Evolutionary conservation across 176 grass and related monocot genomes (phyloP), one percentile per base, ranked within the genome.

Genomic region (Oryza brachyantha): DNA sequence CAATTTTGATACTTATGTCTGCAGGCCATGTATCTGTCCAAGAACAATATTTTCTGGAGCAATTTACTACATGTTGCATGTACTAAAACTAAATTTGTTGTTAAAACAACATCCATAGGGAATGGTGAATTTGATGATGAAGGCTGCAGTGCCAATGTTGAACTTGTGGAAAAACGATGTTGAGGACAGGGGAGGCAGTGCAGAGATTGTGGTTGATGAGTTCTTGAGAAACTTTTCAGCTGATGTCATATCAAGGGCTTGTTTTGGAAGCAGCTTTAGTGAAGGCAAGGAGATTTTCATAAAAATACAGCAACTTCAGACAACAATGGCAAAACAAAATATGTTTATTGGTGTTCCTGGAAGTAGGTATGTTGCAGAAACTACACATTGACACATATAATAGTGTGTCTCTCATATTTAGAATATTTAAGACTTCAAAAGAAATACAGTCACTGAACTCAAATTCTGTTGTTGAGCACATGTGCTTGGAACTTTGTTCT

Each of bases 201-300:
- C 50, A 37, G 94, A 97, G 76, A 86, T 97, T 48, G 64, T 93
- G 67, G 78, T 97, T 16, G 83, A 93, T 85, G 84, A 82, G 29
- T 84, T 83, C 61, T 80, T 97, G 83, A 91, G 88, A 61, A 89
- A 48, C 41, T 88, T 97, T 72, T 97, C 93, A 73, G 91, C 85
- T 82, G 89, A 93, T 89, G 72, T 97, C 36, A 84, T 97, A 84
- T 93, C 91, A 45, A 91, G 66, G 68, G 70, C 84, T 75, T 91
- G 84, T 78, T 97, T 97, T 34, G 94, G 94, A 6, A 91, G 85
- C 67, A 91, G 84, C 70, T 93, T 89, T 7, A 13, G 66, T 34
- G 73, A 83, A 91, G 91, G 94, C n/a, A 84, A 91, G 59, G 88
- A 93, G 70, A 88, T 97, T 78, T 89, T 97, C 43, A 80, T 48